These are phyloP conservation scores for Cutaneotrichosporon cyanovorans DNA, from an alignment of 1,284 basidiomycete species.

Conservation along the genomic window DNA sequence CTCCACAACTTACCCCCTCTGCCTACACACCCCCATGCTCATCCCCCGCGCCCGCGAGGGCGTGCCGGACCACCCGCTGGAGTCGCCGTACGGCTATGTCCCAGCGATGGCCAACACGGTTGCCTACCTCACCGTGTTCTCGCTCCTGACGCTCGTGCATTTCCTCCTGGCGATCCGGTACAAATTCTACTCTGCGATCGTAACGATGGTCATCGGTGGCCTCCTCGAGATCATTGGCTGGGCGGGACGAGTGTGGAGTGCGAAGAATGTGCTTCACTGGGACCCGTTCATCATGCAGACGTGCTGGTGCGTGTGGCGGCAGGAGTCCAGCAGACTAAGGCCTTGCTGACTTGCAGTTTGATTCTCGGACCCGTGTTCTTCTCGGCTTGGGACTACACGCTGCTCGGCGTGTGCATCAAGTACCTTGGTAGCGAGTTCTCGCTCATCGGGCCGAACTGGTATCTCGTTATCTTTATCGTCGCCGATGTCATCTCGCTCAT, in stretches of 20 bases:
- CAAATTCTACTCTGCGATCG: constrained; percentile 52
- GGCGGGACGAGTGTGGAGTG: constrained; percentile 31
- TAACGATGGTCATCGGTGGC: constrained; percentile 52
- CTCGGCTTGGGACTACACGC: constrained; percentile 34
- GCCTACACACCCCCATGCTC: neutral
- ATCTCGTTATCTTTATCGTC: constrained; percentile 41
- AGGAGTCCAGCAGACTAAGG: neutral
- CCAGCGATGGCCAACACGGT: constrained; percentile 17
- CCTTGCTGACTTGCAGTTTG: constrained; percentile 21
- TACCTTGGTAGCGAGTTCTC: constrained; percentile 38
- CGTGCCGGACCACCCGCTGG: neutral
- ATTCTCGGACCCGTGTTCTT: constrained; percentile 45
- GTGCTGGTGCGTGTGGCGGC: constrained; percentile 21
- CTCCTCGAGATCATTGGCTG: constrained; percentile 50
- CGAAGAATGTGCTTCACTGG: constrained; percentile 20
- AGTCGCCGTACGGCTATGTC: constrained; percentile 33
- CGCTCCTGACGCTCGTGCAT: constrained; percentile 45
- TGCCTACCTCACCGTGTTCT: constrained; percentile 29
- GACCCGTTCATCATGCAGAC: constrained; percentile 50
- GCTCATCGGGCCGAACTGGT: constrained; percentile 31
- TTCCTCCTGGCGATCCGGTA: constrained; percentile 46
- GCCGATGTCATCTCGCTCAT: constrained; percentile 44
- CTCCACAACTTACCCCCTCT: no score
- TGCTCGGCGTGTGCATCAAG: constrained; percentile 40
- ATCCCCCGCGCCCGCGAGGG: neutral